Evolutionary conservation across 2,329 filamentous ascomycete species (phyloP), one percentile per base, ranked within the genome.

Genomic region (Penicillium expansum): DNA sequence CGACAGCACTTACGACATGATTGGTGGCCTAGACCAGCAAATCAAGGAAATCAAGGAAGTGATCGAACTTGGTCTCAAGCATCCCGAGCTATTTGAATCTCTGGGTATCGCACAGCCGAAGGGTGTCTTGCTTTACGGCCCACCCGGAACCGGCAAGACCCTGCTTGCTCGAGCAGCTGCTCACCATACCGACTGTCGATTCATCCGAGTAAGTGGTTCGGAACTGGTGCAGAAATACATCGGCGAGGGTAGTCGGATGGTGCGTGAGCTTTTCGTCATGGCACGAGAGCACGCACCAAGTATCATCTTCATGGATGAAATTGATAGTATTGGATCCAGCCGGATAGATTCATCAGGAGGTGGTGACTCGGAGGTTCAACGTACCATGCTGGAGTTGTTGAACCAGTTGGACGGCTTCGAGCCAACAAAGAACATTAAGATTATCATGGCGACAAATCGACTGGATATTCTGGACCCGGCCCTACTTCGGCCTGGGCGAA

Each of bases 41-140:
- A 97, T 99, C 81, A 97, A 99, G 81, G 94, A 99, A 76, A 99
- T 99, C 83, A 99, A 99, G 80, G 94, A 99, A 79, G 94, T 99
- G 69, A 97, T 99, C 75, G 94, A 99, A 81, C 88, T 99, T 43
- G 94, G 94, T 64, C 86, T 99, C 62, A 97, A 97, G 82, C 94
- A 99, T 76, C 94, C 94, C 6, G 94, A 99, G 78, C 86, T 99
- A 35, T 99, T 99, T 78, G 94, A 99, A 78, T 96, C 92, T n/a
- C 86, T 99, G 57, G 94, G 94, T 69, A 99, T 99, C 69, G 94
- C 93, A 65, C 94, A 99, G 72, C 94, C 94, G 44, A 99, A 99
- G 80, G 94, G 94, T 72, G 94, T 99, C 18, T 81, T 99, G 58
- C 86, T 99, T 45, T 99, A 99, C 75, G 94, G 94, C 0, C 94